Percentiles rank a stretch among this genome's conserved stretches.
Conservation (phyloP, 768 basidiomycete species). For the Psilocybe azurescens region DNA sequence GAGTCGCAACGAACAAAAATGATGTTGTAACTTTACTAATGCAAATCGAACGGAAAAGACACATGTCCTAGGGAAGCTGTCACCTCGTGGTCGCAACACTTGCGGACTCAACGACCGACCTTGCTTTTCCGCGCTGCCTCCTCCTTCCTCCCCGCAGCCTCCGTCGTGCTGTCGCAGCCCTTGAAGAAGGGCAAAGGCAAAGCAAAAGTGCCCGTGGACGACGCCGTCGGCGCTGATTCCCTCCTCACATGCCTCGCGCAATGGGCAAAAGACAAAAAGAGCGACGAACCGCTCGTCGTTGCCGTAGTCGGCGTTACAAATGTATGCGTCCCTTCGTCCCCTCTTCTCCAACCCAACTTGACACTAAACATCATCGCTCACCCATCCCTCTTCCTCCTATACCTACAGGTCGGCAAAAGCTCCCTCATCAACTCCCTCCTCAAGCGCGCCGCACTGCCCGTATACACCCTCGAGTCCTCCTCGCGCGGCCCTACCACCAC, state of each 20-base stretch:
- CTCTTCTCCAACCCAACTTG: not conserved
- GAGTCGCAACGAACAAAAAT: conserved; percentile 29
- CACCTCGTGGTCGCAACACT: conserved; percentile 65
- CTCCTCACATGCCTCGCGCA: conserved; percentile 53
- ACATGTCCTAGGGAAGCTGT: conserved; percentile 80
- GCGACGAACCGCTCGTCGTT: conserved; percentile 60
- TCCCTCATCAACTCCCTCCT: conserved; percentile 83
- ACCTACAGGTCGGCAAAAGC: conserved; percentile 77
- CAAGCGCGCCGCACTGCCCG: conserved; percentile 51
- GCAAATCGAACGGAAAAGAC: conserved; percentile 49
- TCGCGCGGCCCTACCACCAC: conserved; percentile 76
- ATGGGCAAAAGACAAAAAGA: conserved; percentile 52
- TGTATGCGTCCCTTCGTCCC: conserved; percentile 45
- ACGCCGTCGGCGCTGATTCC: conserved; percentile 66
- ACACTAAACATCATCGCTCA: not conserved
- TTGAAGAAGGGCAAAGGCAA: conserved; percentile 49
- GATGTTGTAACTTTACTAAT: not conserved
- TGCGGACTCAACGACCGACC: conserved; percentile 66
- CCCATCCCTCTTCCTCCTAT: not conserved
- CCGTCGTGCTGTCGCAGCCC: conserved; percentile 19
- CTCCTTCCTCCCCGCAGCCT: conserved; percentile 57
- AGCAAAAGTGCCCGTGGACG: conserved; percentile 45
- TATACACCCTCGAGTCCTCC: conserved; percentile 61
- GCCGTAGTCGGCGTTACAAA: conserved; percentile 88
- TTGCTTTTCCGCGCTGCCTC: conserved; percentile 77